Conservation (phyloP, 345 rosid genomes). For the Gossypium mustelinum region DNA sequence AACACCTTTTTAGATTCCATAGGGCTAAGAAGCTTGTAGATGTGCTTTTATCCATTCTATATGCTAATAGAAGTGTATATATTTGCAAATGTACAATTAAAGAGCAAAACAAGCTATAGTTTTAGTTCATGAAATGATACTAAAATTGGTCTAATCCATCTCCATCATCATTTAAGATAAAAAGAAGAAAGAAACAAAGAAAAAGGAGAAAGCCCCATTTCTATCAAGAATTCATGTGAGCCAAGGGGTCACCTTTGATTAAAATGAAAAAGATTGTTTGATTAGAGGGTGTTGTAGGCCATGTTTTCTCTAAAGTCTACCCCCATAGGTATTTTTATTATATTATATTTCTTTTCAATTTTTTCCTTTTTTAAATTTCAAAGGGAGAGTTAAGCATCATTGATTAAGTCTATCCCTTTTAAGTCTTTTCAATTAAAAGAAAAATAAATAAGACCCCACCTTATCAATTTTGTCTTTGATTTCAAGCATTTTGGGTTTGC, state of each 20-base stretch:
- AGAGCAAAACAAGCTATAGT: background rate
- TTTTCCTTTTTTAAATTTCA: background rate
- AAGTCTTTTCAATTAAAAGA: background rate
- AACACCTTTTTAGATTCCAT: background rate
- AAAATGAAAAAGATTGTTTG: background rate
- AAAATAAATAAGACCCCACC: background rate
- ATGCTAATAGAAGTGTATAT: background rate
- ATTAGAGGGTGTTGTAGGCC: slow-evolving; percentile 12
- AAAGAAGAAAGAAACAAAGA: background rate
- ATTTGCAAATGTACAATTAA: background rate
- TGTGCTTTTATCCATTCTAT: too few relatives aligned
- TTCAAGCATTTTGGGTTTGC: slow-evolving; percentile 3
- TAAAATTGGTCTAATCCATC: background rate
- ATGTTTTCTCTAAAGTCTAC: slow-evolving; percentile 29
- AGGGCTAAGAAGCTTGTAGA: background rate
- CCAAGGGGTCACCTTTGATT: background rate
- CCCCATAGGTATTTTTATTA: slow-evolving; percentile 21
- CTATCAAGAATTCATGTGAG: slow-evolving; percentile 4
- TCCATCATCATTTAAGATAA: background rate
- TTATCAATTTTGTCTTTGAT: background rate
- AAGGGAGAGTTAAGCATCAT: slow-evolving; percentile 14
- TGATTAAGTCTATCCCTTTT: background rate
- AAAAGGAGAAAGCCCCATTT: background rate
- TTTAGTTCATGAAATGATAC: background rate
- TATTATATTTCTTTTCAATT: background rate